Percentiles rank a stretch among this genome's conserved stretches.
phyloP scores from a whole-genome alignment of 495 filamentous ascomycete genomes.

The Amniculicola lignicola region DNA sequence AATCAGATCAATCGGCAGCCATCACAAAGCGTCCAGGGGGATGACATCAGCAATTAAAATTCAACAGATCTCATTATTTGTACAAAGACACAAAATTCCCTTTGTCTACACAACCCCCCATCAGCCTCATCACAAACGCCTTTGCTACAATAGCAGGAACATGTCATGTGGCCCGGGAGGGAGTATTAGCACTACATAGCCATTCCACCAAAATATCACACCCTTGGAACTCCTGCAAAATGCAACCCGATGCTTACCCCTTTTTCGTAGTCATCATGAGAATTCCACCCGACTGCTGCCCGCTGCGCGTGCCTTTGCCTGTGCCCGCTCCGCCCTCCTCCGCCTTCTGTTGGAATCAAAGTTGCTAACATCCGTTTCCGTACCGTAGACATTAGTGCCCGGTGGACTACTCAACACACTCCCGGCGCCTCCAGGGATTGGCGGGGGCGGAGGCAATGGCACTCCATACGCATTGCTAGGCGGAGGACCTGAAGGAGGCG shows the following conservation, averaged over 20 bases:
- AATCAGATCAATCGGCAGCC: too few relatives aligned
- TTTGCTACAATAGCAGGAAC: too few relatives aligned
- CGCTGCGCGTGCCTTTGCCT: constrained; percentile 30
- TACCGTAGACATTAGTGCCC: constrained; percentile 35
- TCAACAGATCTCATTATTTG: not conserved
- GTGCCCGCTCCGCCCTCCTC: constrained; percentile 42
- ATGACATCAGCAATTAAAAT: too few relatives aligned
- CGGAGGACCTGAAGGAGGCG: constrained; percentile 20
- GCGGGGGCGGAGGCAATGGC: constrained; percentile 37
- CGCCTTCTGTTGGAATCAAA: constrained; percentile 42
- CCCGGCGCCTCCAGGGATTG: constrained; percentile 23
- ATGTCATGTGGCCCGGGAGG: too few relatives aligned
- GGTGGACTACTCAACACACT: constrained; percentile 32
- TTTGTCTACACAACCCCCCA: too few relatives aligned
- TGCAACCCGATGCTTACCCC: too few relatives aligned
- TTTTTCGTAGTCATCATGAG: constrained; percentile 23
- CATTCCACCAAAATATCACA: too few relatives aligned
- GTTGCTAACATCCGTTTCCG: constrained; percentile 42
- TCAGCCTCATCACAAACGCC: too few relatives aligned
- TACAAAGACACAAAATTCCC: not conserved
- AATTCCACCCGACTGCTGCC: constrained; percentile 39
- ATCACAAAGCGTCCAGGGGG: too few relatives aligned
- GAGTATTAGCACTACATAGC: too few relatives aligned
- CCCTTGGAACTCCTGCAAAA: too few relatives aligned
- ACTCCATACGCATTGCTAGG: constrained; percentile 9